Base-by-base conservation (phyloP, 2,329 filamentous ascomycete genomes). In the Aspergillus pseudoviridinutans region DNA sequence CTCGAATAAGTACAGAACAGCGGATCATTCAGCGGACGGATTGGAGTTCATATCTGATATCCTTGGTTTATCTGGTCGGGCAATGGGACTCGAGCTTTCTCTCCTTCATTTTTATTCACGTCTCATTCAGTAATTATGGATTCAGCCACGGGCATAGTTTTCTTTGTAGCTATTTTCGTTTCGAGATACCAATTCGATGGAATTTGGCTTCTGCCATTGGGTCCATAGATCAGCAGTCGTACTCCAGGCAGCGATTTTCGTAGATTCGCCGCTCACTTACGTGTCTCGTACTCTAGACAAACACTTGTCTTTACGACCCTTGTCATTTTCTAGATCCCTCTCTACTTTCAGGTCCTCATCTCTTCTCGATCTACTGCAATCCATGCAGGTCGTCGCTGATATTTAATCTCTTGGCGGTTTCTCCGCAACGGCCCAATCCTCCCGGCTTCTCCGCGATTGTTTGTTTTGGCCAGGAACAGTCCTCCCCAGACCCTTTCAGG, bases 121-220 rank as follows among this genome's bases (percentile, higher is more conserved):
- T 60, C 47, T 57, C 27, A 50, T 29, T 38, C 51, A 50, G 55
- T 35, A 38, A 50, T 50, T 42, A 54, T 56, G 56, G 50, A 29
- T 61, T 44, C 51, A 58, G 54, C 53, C 55, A 49, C 49, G 50
- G 56, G 58, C 51, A 58, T 47, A 54, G 22, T 24, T 25, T 25
- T 47, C 22, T 47, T 50, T 64, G 56, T 64, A 66, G 59, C 57
- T 63, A 62, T 58, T 57, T 32, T 42, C 24, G 27, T 20, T 51
- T 59, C 56, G 57, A 67, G 66, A 68, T 67, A 67, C 64, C 63
- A 68, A 60, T 51, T 58, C 52, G 57, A 63, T 62, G 60, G 60
- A 50, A 46, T 20, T 28, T 50, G 50, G 20, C 35, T 8, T 41
- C n/a, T 24, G 44, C 44, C n/a, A 47, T 20, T 47, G n/a, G 42